Evolutionary conservation across 78 protist species (phyloP), one percentile per base, ranked within the genome.

Genomic region (Protostelium mycophagum): DNA sequence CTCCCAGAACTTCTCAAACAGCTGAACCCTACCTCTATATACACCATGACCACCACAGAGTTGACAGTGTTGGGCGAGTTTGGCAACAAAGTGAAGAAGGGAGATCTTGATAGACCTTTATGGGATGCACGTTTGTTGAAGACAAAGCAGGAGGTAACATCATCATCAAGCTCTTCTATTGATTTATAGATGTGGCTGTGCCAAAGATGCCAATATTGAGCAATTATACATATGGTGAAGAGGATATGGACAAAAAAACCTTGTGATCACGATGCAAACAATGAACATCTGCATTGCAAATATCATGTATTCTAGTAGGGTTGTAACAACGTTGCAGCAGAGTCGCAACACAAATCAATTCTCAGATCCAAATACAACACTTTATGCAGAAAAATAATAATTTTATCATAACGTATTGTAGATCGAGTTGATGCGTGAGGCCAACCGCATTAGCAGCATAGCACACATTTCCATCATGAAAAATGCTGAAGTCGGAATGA

Each of bases 391-490:
- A n/a, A n/a, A n/a, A n/a, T n/a, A n/a, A n/a, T n/a, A 25, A 16
- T 25, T 16, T 51, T 16, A 51, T 16, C 73, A 51, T 51, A 5
- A 51, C 73, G 16, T 51, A n/a, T n/a, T n/a, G n/a, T 16, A 51
- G 73, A 51, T 51, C 73, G 73, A 51, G 5, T 16, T 51, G 73
- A 51, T 51, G 73, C 5, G 73, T 25, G 73, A 51, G 16, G 73
- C 73, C 73, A 51, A 51, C 16, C 73, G 73, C 73, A 51, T 51
- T 16, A 51, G 73, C 73, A 51, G 88, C 35, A 39, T 91, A 0
- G 95, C 97, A 0, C 97, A 96, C 85, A 90, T 85, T 51, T 86
- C 90, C 28, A 90, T 94, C 10, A 96, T 96, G 97, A 34, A 63
- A 35, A 36, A 83, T 35, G 34, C 85, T 36, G 34, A 38, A 35